Percentiles rank a stretch among this genome's conserved stretches.
Conservation (phyloP, 176 grass and related monocot species). For the Tillandsia leiboldiana region DNA sequence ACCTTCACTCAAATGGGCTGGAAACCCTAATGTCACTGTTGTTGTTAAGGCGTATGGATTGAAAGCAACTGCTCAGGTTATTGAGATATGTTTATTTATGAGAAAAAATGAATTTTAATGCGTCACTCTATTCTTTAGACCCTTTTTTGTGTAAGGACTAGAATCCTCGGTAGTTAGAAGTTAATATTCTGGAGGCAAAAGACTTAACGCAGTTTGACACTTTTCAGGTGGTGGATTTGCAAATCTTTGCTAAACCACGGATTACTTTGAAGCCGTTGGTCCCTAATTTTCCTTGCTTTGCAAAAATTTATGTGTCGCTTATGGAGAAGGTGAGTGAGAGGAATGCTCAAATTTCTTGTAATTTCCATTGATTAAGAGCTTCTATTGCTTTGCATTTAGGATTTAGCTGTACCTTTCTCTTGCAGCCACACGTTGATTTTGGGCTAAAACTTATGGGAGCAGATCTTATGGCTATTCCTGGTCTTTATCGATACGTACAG, state of each 20-base stretch:
- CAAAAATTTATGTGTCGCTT: constrained; percentile 74
- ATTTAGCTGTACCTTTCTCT: constrained; percentile 15
- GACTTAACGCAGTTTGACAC: background rate
- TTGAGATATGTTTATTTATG: background rate
- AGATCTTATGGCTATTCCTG: constrained; percentile 97
- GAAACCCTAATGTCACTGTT: constrained; percentile 82
- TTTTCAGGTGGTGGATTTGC: constrained; percentile 84
- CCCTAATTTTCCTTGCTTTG: constrained; percentile 83
- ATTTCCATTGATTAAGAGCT: background rate
- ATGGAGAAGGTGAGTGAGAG: constrained; percentile 73
- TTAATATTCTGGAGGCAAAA: background rate
- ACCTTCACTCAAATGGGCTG: constrained; percentile 95
- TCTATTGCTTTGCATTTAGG: background rate
- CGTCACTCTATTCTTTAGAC: background rate
- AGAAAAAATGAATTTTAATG: background rate
- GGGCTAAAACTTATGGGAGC: constrained; percentile 82
- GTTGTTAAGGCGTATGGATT: constrained; percentile 69
- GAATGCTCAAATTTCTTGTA: background rate
- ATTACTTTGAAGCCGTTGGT: constrained; percentile 96
- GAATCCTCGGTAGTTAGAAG: background rate
- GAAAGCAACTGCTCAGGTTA: constrained; percentile 70
- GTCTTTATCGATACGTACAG: constrained; percentile 56
- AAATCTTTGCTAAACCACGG: constrained; percentile 82
- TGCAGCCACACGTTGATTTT: constrained; percentile 95
- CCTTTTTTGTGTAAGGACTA: background rate